Conservation (phyloP, 2,329 filamentous ascomycete species). For the Trichoderma breve region DNA sequence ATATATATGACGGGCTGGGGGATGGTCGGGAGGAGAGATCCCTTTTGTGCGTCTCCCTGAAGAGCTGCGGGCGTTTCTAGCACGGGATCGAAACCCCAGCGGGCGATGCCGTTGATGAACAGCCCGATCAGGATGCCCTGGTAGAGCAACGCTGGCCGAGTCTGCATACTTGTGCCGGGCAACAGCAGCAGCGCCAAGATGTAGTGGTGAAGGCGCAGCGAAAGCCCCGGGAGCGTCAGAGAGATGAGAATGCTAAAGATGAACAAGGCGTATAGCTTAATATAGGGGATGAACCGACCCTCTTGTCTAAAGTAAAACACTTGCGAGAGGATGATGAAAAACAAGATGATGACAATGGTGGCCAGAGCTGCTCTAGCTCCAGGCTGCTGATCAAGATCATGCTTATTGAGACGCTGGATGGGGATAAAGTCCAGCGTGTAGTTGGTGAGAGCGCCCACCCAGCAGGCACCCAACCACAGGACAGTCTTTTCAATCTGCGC, state of each 20-base stretch:
- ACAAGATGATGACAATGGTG: slow-evolving; percentile 69
- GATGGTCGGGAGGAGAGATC: slow-evolving; percentile 59
- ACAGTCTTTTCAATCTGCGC: slow-evolving; percentile 89
- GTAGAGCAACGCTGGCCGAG: slow-evolving; percentile 77
- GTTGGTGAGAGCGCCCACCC: slow-evolving; percentile 89
- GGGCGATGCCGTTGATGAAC: slow-evolving; percentile 89
- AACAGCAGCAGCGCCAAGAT: slow-evolving; percentile 83
- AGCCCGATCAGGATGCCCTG: slow-evolving; percentile 87
- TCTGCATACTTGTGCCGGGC: slow-evolving; percentile 86
- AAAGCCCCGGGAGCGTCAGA: slow-evolving; percentile 70
- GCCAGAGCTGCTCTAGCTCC: slow-evolving; percentile 82
- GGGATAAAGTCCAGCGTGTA: slow-evolving; percentile 95
- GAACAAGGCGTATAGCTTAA: slow-evolving; percentile 74
- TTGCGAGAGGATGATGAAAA: slow-evolving; percentile 69
- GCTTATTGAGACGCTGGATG: slow-evolving; percentile 84
- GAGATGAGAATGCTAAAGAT: slow-evolving; percentile 65
- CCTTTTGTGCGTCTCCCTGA: slow-evolving; percentile 63
- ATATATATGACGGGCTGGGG: slow-evolving; percentile 47
- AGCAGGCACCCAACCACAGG: slow-evolving; percentile 85
- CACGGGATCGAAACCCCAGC: slow-evolving; percentile 90
- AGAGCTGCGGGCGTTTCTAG: slow-evolving; percentile 77
- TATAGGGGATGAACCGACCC: slow-evolving; percentile 72
- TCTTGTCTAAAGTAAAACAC: slow-evolving; percentile 84
- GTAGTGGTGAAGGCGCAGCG: slow-evolving; percentile 91
- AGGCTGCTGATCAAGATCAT: slow-evolving; percentile 85